A percentile compares a stretch with the other conserved stretches of the same genome.
Conservation (phyloP, 768 basidiomycete species). For the Russula olivacea region DNA sequence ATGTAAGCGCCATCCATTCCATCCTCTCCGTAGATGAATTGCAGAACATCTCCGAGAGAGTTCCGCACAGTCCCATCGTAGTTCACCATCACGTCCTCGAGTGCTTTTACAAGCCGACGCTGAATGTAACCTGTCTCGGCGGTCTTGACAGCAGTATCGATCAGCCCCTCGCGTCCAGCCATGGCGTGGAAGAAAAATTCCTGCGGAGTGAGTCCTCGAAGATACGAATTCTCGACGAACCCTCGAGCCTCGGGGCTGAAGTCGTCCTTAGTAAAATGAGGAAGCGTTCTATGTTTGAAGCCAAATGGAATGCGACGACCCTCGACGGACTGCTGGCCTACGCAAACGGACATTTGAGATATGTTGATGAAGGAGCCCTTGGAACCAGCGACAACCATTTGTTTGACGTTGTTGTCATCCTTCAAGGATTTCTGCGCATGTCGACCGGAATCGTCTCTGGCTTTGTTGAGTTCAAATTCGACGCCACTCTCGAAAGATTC, state of each 20-base stretch:
- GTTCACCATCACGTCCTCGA: slow-evolving; percentile 96
- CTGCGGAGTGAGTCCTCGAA: slow-evolving; percentile 92
- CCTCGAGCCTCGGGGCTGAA: slow-evolving; percentile 97
- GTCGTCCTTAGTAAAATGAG: slow-evolving; percentile 98
- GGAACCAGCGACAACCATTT: slow-evolving; percentile 99
- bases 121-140: slow-evolving; percentile 99
- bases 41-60: slow-evolving; percentile 91
- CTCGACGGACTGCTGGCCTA: slow-evolving; percentile 97
- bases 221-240: slow-evolving; percentile 98
- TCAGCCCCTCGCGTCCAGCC: slow-evolving; percentile 98
- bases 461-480: slow-evolving; percentile 85
- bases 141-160: slow-evolving; percentile 99
- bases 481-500: slow-evolving; percentile 96
- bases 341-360: slow-evolving; percentile 99
- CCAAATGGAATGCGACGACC: slow-evolving; percentile 98
- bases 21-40: slow-evolving; percentile 97
- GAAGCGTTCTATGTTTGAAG: slow-evolving; percentile 92
- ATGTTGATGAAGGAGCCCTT: slow-evolving; percentile 99
- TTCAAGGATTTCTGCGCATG: slow-evolving; percentile 96
- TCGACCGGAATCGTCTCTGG: slow-evolving; percentile 93
- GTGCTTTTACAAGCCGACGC: slow-evolving; percentile 93
- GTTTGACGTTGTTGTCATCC: slow-evolving; percentile 99
- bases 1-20: slow-evolving; percentile 99
- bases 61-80: slow-evolving; percentile 98
- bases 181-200: slow-evolving; percentile 99